Base-by-base conservation (phyloP, 2,329 filamentous ascomycete species). In the Aureobasidium sp. region DNA sequence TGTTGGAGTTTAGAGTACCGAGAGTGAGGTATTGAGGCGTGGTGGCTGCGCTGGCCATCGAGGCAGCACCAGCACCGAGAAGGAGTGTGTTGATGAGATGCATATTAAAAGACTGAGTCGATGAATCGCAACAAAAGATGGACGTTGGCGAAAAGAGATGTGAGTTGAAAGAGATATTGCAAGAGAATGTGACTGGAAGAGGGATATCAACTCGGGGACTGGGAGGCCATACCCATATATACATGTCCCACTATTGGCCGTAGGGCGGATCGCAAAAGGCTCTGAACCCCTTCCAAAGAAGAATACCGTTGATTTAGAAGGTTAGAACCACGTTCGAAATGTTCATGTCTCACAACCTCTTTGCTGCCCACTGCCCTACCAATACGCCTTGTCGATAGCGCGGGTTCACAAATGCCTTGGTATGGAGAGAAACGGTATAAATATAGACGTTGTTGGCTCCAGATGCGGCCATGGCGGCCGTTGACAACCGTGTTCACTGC, bases 401-500 rank as follows among this genome's bases (percentile, higher is more conserved):
- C 31, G 34, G 55, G 45, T 42, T 48, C 42, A 59, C 1, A 48
- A 37, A 39, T 37, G 42, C 17, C 34, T 36, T 49, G 5, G 36
- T 60, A 34, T 49, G 45, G 45, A 27, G 57, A 42, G 14, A 51
- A 49, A 59, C 44, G 42, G 44, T 42, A 15, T 60, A 25, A 34
- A 60, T 60, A 60, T 51, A 51, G 45, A 31, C 57, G 57, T 60
- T 60, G 25, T 20, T 15, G 34, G 45, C 41, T 60, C 57, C 57
- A 49, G 57, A 60, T 42, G 44, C 11, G 55, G 55, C 55, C 55
- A 59, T 59, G 3, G 20, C 17, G 15, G 25, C 53, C 53, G 53
- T 57, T 57, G 53, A 14, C n/a, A 44, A 37, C 55, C 29, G 55
- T 59, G 5, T 8, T 45, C 22, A 15, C n/a, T 36, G 53, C 53